Conservation (phyloP, 441 rosid genomes). For the Biscutella laevigata region DNA sequence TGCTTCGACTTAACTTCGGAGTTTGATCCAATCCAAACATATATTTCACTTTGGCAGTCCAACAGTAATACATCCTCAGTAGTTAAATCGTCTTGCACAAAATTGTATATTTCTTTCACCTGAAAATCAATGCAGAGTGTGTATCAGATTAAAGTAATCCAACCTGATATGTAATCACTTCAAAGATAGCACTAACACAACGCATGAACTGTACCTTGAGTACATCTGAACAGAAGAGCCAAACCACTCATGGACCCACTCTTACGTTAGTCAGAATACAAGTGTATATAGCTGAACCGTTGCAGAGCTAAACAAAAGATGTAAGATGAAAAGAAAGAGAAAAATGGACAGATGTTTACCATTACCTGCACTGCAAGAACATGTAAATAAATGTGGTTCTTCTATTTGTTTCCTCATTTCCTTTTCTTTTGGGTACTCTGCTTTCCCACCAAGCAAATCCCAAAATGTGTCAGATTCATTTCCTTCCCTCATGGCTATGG, state of each 20-base stretch:
- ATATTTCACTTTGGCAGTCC: constrained; percentile 58
- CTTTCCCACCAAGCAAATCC: constrained; percentile 73
- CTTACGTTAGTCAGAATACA: constrained; percentile 14
- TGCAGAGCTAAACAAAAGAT: constrained; percentile 1
- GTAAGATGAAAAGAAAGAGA: background rate
- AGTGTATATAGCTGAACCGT: constrained; percentile 10
- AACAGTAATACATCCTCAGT: constrained; percentile 80
- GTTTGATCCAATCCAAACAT: constrained; percentile 71
- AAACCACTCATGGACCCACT: constrained; percentile 15
- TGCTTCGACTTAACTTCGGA: constrained; percentile 45
- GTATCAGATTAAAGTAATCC: background rate
- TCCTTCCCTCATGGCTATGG: constrained; percentile 66
- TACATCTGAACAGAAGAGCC: constrained; percentile 21
- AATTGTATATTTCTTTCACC: constrained; percentile 80
- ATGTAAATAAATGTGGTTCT: constrained; percentile 59
- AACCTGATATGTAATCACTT: background rate
- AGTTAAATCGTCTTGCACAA: constrained; percentile 77
- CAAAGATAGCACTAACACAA: background rate
- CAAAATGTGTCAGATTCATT: constrained; percentile 75
- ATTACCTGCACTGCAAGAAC: constrained; percentile 36
- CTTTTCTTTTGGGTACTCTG: constrained; percentile 66
- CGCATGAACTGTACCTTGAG: constrained; percentile 16
- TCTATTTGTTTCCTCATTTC: constrained; percentile 36
- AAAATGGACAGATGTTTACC: background rate
- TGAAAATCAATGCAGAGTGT: constrained; percentile 20